phyloP scores from a whole-genome alignment of 441 rosid species.

The Jatropha multifida region DNA sequence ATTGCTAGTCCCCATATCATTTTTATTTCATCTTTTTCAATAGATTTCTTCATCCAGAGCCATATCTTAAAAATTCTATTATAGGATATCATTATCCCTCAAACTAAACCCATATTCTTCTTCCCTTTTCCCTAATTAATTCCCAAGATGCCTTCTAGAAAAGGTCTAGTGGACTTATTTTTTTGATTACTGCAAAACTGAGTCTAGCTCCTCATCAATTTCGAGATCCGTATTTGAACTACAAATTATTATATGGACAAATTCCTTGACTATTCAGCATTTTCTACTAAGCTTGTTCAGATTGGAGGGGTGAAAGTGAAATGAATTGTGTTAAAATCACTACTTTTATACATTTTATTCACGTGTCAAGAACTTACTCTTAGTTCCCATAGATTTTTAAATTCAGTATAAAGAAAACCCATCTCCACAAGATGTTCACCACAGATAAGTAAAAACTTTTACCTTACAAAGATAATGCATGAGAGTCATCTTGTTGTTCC shows the following conservation, averaged over 20 bases:
- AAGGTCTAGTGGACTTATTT: neutral
- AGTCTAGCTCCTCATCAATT: neutral
- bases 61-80: neutral
- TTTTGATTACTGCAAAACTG: neutral
- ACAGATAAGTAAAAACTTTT: slow-evolving; percentile 1
- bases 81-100: neutral
- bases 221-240: neutral
- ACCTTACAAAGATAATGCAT: slow-evolving; percentile 99
- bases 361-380: neutral
- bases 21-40: neutral
- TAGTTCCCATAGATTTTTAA: neutral
- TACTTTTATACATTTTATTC: too few species aligned
- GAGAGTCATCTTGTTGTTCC: slow-evolving; percentile 90
- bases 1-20: neutral
- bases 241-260: neutral
- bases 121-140: neutral
- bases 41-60: neutral
- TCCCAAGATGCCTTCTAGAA: neutral
- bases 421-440: neutral
- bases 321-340: too few species aligned
- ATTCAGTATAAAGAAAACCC: neutral
- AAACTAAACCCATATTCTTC: neutral
- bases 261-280: neutral
- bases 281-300: neutral
- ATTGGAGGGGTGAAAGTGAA: too few species aligned